Conservation (phyloP, 2,329 filamentous ascomycete species). For the Paraconiothyrium sp. region DNA sequence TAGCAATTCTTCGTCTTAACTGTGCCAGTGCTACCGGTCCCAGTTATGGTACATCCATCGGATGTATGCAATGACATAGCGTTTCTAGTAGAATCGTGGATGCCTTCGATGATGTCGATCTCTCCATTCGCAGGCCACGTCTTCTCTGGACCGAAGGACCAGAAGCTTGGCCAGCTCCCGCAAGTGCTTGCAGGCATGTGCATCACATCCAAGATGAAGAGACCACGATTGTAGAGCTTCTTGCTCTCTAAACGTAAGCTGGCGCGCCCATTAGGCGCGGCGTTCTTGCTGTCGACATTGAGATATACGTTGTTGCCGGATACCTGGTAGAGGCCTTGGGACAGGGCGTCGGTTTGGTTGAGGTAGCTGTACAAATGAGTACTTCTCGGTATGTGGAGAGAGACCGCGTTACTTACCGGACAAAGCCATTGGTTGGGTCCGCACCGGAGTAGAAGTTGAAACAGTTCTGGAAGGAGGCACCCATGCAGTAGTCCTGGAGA, state of each 20-base stretch:
- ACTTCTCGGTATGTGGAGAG: background rate
- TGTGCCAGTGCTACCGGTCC: conserved; percentile 20
- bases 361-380: conserved; percentile 47
- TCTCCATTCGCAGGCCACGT: conserved; percentile 39
- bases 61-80: conserved; percentile 30
- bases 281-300: conserved; percentile 54
- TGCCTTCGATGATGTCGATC: conserved; percentile 53
- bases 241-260: conserved; percentile 57
- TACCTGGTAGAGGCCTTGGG: conserved; percentile 40
- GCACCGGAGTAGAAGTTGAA: conserved; percentile 43
- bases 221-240: conserved; percentile 53
- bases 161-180: conserved; percentile 56
- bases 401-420: conserved; percentile 15
- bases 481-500: conserved; percentile 23
- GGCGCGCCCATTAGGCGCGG: conserved; percentile 44
- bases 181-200: conserved; percentile 57
- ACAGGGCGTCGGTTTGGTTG: conserved; percentile 45
- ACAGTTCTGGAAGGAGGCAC: conserved; percentile 24
- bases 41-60: conserved; percentile 30
- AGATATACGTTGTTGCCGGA: conserved; percentile 45
- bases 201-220: conserved; percentile 56
- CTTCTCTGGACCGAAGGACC: conserved; percentile 44
- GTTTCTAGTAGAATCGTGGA: conserved; percentile 33
- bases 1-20: conserved; percentile 31
- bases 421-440: conserved; percentile 52